Conservation (phyloP, 2,329 filamentous ascomycete species). For the Chrysoporthe puriensis region DNA sequence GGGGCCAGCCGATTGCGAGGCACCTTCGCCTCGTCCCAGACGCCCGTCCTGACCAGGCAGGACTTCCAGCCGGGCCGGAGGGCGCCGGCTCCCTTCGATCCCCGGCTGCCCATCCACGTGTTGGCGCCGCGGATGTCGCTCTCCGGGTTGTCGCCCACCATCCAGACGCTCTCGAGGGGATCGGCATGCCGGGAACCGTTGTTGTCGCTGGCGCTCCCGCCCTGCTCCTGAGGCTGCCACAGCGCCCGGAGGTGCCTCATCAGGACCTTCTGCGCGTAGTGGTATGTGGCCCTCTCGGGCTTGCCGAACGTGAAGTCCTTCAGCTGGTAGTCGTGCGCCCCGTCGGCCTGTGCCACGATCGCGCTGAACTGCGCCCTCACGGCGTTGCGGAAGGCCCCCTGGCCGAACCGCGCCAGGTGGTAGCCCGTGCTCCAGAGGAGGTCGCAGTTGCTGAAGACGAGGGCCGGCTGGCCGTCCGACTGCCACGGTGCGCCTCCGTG, state of each 20-base stretch:
- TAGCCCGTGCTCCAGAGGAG: slow-evolving; percentile 87
- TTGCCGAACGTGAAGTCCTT: slow-evolving; percentile 65
- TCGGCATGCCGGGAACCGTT: neutral
- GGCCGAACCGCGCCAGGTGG: slow-evolving; percentile 83
- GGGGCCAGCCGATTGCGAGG: neutral
- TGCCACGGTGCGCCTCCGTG: slow-evolving; percentile 57
- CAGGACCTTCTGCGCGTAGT: slow-evolving; percentile 79
- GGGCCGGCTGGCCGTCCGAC: slow-evolving; percentile 74
- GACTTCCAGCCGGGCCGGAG: slow-evolving; percentile 61
- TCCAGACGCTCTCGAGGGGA: slow-evolving; percentile 74
- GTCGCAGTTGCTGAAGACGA: slow-evolving; percentile 92
- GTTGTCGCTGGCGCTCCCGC: slow-evolving; percentile 11
- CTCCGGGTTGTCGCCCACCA: slow-evolving; percentile 90
- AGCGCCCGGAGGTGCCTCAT: slow-evolving; percentile 48
- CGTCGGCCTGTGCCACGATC: slow-evolving; percentile 53
- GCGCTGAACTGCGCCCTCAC: slow-evolving; percentile 51
- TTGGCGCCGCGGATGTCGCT: slow-evolving; percentile 92
- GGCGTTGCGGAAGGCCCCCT: slow-evolving; percentile 86
- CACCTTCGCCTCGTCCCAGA: slow-evolving; percentile 56
- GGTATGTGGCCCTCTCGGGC: slow-evolving; percentile 76
- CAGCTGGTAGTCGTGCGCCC: slow-evolving; percentile 36
- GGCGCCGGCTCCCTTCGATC: neutral
- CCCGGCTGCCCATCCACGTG: slow-evolving; percentile 60
- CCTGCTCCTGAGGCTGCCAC: slow-evolving; percentile 47
- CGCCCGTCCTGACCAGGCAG: slow-evolving; percentile 79